Conservation (phyloP, 345 rosid species). For the Mallotus nudiflorus region DNA sequence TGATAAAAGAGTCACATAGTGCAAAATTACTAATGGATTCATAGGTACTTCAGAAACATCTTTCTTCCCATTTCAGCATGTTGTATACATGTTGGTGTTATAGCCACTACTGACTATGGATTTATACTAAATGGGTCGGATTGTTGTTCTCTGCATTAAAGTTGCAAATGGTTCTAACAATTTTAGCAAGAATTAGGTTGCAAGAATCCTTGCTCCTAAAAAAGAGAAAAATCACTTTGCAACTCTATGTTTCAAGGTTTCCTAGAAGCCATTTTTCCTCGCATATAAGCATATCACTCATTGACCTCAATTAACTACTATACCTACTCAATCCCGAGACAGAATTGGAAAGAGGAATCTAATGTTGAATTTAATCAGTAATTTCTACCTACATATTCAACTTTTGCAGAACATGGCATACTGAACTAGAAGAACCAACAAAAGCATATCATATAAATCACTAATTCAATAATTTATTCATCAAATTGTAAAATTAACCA, state of each 20-base stretch:
- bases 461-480: not conserved
- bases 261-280: too few species aligned
- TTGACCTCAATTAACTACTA: not conserved
- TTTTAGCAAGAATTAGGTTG: not conserved
- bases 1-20: too few species aligned
- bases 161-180: not conserved
- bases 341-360: not conserved
- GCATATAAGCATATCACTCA: not conserved
- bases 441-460: not conserved
- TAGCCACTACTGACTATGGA: not conserved
- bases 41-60: not conserved
- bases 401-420: not conserved
- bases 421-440: not conserved
- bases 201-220: too few species aligned
- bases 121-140: not conserved
- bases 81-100: not conserved
- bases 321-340: not conserved
- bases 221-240: not conserved
- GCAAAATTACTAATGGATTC: conserved; percentile 3
- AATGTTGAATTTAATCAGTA: not conserved
- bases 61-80: not conserved
- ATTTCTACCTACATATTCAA: not conserved
- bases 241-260: not conserved
- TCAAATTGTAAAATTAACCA: not conserved
- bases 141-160: not conserved